Base-by-base conservation (phyloP, 306 rosid species). In the Prunus campanulata region DNA sequence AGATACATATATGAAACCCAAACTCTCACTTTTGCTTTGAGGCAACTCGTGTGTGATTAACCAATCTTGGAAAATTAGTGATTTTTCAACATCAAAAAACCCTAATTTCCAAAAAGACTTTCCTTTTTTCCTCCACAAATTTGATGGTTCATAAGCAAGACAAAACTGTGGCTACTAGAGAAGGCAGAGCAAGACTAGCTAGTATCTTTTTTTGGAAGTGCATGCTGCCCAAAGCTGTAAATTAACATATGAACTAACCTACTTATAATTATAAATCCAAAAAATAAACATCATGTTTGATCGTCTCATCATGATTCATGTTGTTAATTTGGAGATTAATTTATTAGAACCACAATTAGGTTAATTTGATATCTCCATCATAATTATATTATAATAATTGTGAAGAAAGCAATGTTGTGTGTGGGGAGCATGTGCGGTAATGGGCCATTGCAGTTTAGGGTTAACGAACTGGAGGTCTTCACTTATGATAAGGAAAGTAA, bases 361-460 rank as follows among this genome's bases (percentile, higher is more conserved):
- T 39, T 39, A 39, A 39, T 39, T 39, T 35, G 42, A 35, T 35
- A 5, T 5, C 62, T 19, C 62, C 35, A 60, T 29, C 32, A 60
- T 22, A 7, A 25, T 25, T 3, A 55, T 7, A n/a, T 22, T 56
- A 44, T 27, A 27, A 27, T 50, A 62, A 62, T 74, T 62, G 32
- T 46, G 47, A 18, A 3, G 42, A 75, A 49, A 49, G 32, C 78
- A 63, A 64, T 35, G 47, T 8, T 64, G 11, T 8, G 2, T 12
- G n/a, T 6, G 20, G 4, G 39, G 27, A 66, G 35, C 79, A 75
- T 78, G 63, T 70, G 77, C 50, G 25, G 16, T 52, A 42, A 39
- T 52, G 55, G 73, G 68, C n/a, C 13, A 12, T 44, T 72, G 77
- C 66, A 30, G 42, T 56, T 55, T 20, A 66, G 7, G 78, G 62